A percentile compares a stretch with the other conserved stretches of the same genome.
Conservation (phyloP, 225 moss, liverwort and hornwort genomes). For the Takakia lepidozioides region DNA sequence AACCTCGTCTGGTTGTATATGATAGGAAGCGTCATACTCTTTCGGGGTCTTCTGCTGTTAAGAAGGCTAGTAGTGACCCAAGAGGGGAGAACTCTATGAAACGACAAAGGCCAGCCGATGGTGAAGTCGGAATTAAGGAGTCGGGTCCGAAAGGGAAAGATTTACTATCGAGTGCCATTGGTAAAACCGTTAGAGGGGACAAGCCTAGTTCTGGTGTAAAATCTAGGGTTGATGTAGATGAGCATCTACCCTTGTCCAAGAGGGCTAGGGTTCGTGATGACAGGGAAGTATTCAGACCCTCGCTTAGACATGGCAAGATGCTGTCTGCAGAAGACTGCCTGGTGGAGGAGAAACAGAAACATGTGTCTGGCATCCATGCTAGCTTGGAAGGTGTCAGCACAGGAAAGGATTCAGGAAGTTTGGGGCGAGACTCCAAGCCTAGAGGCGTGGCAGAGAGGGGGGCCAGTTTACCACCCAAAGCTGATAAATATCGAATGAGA, state of each 20-base stretch:
- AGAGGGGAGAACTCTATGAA: constrained; percentile 22
- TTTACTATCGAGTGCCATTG: not conserved
- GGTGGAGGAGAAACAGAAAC: constrained; percentile 35
- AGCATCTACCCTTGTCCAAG: constrained; percentile 34
- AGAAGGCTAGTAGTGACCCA: constrained; percentile 15
- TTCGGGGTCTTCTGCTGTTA: constrained; percentile 13
- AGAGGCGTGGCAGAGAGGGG: constrained; percentile 52
- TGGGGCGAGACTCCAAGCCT: constrained; percentile 45
- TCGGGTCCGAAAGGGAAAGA: not conserved
- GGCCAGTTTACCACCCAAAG: constrained; percentile 73
- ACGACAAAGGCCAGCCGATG: constrained; percentile 25
- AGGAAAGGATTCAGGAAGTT: constrained; percentile 30
- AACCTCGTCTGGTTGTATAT: constrained; percentile 13
- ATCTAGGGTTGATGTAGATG: constrained; percentile 26
- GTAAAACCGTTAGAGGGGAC: constrained; percentile 8
- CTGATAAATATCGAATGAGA: constrained; percentile 85
- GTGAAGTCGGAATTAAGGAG: constrained; percentile 24
- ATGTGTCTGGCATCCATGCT: constrained; percentile 12
- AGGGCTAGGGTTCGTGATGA: constrained; percentile 34
- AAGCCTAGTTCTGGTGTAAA: constrained; percentile 19
- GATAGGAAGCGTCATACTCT: constrained; percentile 15
- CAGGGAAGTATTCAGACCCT: constrained; percentile 2
- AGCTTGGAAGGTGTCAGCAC: constrained; percentile 26
- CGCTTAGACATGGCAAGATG: too few relatives aligned
- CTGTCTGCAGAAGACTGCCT: constrained; percentile 19